Evolutionary conservation across 192 early-diverging fungal species (phyloP).

Genomic region (Entophlyctis luteolus): DNA sequence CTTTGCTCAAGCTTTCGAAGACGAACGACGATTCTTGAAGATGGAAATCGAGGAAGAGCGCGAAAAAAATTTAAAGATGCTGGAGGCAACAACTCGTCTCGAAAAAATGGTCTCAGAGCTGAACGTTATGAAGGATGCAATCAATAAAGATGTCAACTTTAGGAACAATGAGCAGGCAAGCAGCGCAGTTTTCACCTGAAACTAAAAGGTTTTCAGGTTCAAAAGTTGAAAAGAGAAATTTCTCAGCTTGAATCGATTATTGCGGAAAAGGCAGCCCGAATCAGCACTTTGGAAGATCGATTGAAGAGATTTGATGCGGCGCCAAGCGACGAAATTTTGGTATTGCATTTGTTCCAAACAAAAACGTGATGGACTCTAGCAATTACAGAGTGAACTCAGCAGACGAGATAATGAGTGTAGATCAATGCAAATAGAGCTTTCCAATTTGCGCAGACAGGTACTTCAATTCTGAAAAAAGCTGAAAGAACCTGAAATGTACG

Average conservation of each 20-base stretch:
- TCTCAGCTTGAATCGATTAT: conserved; percentile 5
- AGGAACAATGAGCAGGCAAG: too few species aligned
- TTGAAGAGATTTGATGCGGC: too few species aligned
- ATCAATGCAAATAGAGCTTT: too few species aligned
- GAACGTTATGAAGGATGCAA: conserved; percentile 25
- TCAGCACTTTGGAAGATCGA: not conserved
- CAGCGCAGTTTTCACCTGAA: not conserved
- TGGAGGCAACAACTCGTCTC: not conserved
- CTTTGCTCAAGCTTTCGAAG: conserved; percentile 20
- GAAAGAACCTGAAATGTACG: too few species aligned
- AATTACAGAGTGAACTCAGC: too few species aligned
- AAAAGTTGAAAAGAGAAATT: not conserved
- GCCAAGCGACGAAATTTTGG: too few species aligned
- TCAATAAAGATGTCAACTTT: not conserved
- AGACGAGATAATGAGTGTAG: too few species aligned
- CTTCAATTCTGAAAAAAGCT: too few species aligned
- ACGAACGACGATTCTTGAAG: conserved; percentile 19
- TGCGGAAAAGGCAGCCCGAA: not conserved
- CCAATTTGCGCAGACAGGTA: too few species aligned
- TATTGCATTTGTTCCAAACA: too few species aligned
- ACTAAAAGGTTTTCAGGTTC: too few species aligned
- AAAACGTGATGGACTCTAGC: too few species aligned
- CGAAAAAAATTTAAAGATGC: not conserved
- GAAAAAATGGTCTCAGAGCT: conserved; percentile 32
- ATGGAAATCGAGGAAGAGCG: conserved; percentile 12